Percentiles rank a stretch among this genome's conserved stretches.
These are phyloP conservation scores for Apiospora hydei DNA, from an alignment of 2,329 filamentous ascomycete genomes.

Conservation along the genomic window DNA sequence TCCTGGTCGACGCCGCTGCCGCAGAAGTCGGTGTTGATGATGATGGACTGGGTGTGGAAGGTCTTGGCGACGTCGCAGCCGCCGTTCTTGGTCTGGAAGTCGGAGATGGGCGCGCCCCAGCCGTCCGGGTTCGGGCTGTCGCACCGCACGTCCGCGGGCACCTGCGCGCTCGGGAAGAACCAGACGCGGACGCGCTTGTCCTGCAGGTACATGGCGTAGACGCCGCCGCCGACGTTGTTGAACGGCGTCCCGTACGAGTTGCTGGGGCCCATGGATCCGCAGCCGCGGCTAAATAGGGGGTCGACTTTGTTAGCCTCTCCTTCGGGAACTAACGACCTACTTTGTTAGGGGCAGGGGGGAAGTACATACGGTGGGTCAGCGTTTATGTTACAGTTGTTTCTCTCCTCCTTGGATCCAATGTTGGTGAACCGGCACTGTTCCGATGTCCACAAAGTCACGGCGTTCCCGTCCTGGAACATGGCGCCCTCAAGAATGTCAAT, in stretches of 20 bases:
- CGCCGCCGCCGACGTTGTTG: slow-evolving; percentile 62
- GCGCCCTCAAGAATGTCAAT: slow-evolving; percentile 68
- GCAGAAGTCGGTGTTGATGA: slow-evolving; percentile 71
- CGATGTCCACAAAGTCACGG: slow-evolving; percentile 66
- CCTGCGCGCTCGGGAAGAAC: slow-evolving; percentile 59
- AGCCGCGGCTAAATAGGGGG: slow-evolving; percentile 61
- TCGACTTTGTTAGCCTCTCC: not conserved
- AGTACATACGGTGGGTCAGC: slow-evolving; percentile 30
- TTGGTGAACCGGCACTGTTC: slow-evolving; percentile 63
- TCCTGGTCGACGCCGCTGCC: slow-evolving; percentile 59
- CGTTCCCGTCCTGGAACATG: slow-evolving; percentile 62
- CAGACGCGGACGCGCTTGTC: slow-evolving; percentile 67
- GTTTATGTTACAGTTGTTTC: slow-evolving; percentile 57
- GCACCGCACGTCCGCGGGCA: slow-evolving; percentile 60
- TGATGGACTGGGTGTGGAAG: slow-evolving; percentile 71
- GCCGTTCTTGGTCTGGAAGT: slow-evolving; percentile 64
- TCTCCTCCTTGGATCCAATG: slow-evolving; percentile 33
- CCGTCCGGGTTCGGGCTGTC: slow-evolving; percentile 63
- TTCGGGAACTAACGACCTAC: not conserved
- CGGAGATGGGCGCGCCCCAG: slow-evolving; percentile 69
- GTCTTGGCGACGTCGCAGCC: slow-evolving; percentile 65
- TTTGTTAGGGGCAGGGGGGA: too few relatives aligned
- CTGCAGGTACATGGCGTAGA: slow-evolving; percentile 69
- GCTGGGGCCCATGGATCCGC: slow-evolving; percentile 54
- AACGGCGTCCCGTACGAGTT: slow-evolving; percentile 59